Base-by-base conservation (phyloP, 2,329 filamentous ascomycete genomes). In the Penicillium sp. region DNA sequence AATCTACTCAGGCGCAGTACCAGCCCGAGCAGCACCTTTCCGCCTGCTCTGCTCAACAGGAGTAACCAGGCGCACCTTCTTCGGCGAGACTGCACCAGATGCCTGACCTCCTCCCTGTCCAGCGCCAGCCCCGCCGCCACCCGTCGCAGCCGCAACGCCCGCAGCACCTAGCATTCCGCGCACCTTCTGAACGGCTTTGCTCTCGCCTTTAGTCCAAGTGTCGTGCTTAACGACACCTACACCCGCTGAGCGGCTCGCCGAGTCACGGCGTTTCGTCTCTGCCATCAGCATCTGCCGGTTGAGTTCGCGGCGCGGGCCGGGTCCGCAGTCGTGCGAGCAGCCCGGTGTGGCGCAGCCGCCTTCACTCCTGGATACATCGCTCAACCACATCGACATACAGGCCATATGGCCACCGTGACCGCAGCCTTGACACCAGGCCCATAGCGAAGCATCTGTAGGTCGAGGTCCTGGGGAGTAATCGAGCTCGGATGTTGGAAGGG, bases 321-420 rank as follows among this genome's bases (percentile, higher is more conserved):
- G 78, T 2, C 81, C 81, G 63, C 85, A 88, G 66, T 86, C 84
- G 65, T 86, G 86, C 54, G 82, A 73, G 70, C 86, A 88, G 18
- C 84, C 85, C 50, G 81, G 78, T 7, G 81, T 85, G 2, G 84
- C 81, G 73, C 86, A 88, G 33, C 79, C 80, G 16, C 84, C 85
- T 61, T 83, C 80, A 39, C 76, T 79, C 39, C 78, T 76, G 35
- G 78, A 70, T 19, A 78, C 63, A 54, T 82, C 78, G 18, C 74
- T 73, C 55, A 86, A 82, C 85, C 85, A 87, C 14, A 78, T 77
- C 7, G 76, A 77, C 33, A 87, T 77, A 68, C 86, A 89, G 51
- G 80, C 79, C 6, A 80, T 74, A 67, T 89, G 86, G 2, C 82
- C 85, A 40, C 82, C 81, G 65, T 89, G 86, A 4, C 84, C 84